A percentile compares a stretch with the other conserved stretches of the same genome.
phyloP scores from a whole-genome alignment of 2,329 filamentous ascomycete genomes.

The Pseudomassariella vexata region DNA sequence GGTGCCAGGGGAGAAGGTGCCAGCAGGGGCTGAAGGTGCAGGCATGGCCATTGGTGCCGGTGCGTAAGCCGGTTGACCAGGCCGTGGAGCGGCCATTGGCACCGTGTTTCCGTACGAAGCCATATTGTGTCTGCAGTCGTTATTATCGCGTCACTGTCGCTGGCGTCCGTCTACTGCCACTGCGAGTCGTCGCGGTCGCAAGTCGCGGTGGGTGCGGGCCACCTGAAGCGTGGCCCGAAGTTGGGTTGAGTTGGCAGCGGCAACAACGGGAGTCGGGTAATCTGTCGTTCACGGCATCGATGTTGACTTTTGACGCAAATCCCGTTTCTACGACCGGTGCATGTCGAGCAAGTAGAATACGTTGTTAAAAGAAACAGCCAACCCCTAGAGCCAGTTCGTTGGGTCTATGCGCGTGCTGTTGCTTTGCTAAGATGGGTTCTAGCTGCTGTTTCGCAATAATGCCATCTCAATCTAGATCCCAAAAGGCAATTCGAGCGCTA shows the following conservation, averaged over 20 bases:
- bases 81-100: slow-evolving; percentile 29
- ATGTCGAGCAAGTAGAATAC: too few species aligned
- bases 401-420: too few species aligned
- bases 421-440: too few species aligned
- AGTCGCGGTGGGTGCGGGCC: background rate
- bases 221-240: slow-evolving; percentile 4
- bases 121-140: slow-evolving; percentile 13
- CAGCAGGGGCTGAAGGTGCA: slow-evolving; percentile 51
- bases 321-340: too few species aligned
- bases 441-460: too few species aligned
- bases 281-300: slow-evolving; percentile 12
- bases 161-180: background rate
- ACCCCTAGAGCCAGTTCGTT: too few species aligned
- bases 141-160: too few species aligned
- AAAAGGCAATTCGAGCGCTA: too few species aligned
- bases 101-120: slow-evolving; percentile 21
- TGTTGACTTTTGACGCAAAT: too few species aligned
- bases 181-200: background rate
- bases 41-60: slow-evolving; percentile 31
- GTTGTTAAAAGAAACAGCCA: too few species aligned
- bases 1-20: slow-evolving; percentile 87
- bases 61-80: slow-evolving; percentile 30
- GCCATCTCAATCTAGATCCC: too few species aligned
- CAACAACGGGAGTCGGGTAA: slow-evolving; percentile 1
- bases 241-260: slow-evolving; percentile 5